These are phyloP conservation scores for Ophiostoma sp. DNA, from an alignment of 2,329 filamentous ascomycete species.

Conservation along the genomic window DNA sequence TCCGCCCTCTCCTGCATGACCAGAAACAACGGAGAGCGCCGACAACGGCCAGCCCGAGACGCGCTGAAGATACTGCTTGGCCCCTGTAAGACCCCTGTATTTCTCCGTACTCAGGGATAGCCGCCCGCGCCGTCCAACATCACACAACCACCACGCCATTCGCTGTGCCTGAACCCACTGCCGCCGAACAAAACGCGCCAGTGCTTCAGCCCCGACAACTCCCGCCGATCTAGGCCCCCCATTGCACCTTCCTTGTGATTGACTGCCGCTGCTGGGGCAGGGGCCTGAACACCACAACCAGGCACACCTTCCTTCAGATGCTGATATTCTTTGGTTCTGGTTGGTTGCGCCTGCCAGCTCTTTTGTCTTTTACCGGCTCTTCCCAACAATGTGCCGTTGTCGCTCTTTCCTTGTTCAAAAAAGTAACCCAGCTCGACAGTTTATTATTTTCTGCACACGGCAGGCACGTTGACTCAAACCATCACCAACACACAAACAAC, in stretches of 20 bases:
- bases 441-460: not conserved
- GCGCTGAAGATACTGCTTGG: not conserved
- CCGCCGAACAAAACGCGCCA: slow-evolving; percentile 11
- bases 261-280: slow-evolving; percentile 15
- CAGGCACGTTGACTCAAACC: not conserved
- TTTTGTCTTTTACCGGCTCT: not conserved
- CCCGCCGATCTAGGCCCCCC: slow-evolving; percentile 16
- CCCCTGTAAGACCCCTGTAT: not conserved
- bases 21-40: not conserved
- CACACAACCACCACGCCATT: slow-evolving; percentile 12
- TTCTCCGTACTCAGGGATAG: not conserved
- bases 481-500: not conserved
- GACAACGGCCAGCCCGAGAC: slow-evolving; percentile 3
- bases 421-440: not conserved
- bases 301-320: not conserved
- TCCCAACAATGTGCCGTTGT: not conserved
- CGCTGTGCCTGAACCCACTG: not conserved
- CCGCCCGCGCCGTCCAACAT: not conserved
- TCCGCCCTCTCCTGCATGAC: not conserved
- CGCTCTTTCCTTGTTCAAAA: not conserved
- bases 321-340: not conserved
- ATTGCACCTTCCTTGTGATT: slow-evolving; percentile 10
- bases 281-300: not conserved
- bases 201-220: slow-evolving; percentile 12
- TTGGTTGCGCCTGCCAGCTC: slow-evolving; percentile 11